Evolutionary conservation across 1,284 basidiomycete genomes (phyloP).

Genomic region (Rhizoctonia solani): DNA sequence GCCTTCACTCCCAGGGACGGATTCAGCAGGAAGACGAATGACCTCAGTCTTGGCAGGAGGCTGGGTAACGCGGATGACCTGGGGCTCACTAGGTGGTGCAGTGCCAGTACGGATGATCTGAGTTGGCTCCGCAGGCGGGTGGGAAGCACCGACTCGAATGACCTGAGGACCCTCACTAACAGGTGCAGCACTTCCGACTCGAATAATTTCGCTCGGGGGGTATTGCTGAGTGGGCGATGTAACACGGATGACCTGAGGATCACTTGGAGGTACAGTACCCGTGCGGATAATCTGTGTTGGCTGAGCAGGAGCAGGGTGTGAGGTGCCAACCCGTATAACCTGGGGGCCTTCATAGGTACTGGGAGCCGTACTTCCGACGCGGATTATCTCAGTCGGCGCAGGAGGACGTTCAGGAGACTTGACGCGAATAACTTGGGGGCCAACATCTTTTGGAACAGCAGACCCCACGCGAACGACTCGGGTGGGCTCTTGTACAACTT

Average conservation of each 20-base stretch:
- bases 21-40: neutral
- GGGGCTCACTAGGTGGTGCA: neutral
- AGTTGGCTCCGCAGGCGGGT: conserved; percentile 18
- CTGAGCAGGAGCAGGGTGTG: conserved; percentile 14
- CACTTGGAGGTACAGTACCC: conserved; percentile 1
- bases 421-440: conserved; percentile 27
- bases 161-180: conserved; percentile 1
- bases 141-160: conserved; percentile 25
- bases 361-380: conserved; percentile 29
- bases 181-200: conserved; percentile 15
- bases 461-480: conserved; percentile 18
- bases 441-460: neutral
- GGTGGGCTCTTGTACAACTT: conserved; percentile 2
- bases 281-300: conserved; percentile 34
- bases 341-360: neutral
- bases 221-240: conserved; percentile 8
- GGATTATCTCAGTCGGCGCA: conserved; percentile 30
- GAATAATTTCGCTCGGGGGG: conserved; percentile 26
- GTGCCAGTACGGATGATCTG: conserved; percentile 32
- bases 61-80: conserved; percentile 11
- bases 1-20: neutral
- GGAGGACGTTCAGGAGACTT: conserved; percentile 14
- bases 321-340: conserved; percentile 32
- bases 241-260: conserved; percentile 19
- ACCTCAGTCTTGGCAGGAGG: neutral